Base-by-base conservation (phyloP, 192 early-diverging fungal species). In the Coemansia sp. region DNA sequence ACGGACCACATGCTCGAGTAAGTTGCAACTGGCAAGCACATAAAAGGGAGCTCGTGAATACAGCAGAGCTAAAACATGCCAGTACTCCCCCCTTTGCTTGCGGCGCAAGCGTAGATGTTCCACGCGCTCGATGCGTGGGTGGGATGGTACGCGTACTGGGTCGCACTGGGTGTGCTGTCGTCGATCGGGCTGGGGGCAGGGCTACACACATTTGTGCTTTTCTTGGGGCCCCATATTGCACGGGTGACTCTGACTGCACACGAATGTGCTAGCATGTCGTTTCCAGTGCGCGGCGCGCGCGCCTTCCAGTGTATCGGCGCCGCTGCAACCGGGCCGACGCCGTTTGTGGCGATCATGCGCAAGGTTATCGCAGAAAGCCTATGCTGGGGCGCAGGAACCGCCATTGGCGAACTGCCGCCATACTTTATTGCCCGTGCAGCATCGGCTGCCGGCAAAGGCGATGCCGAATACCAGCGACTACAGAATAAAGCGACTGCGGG, bases 171-270 rank as follows among this genome's bases (percentile, higher is more conserved):
- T 5, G 75, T 95, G 8, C 79, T 88, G 5, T 95, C 93, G 11
- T 93, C 92, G 5, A 87, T 97, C 39, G 94, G 94, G 3, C 79
- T 97, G 32, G 94, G 94, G 3, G 90, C 93, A 1, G 94, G 94
- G 5, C 77, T 97, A 49, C 94, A 95, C 70, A 95, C 94, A 6
- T 97, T 97, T 73, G 82, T 95, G 25, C 72, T 97, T 11, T 97
- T 97, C 55, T 75, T 97, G 26, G 93, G 92, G 4, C 94, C 94
- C 5, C 86, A 90, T 53, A 90, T 97, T 52, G 93, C 87, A 0
- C 84, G 91, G 35, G 89, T 91, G n/a, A 95, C 94, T 5, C 70
- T 92, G 27, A 85, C 88, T 0, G 94, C 94, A 2, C 91, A 93
- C 73, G 70, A 83, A 38, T 94, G 93, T 51, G 79, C 83, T 1